A percentile compares a stretch with the other conserved stretches of the same genome.
Evolutionary conservation across 495 filamentous ascomycete genomes (phyloP).

Genomic region (Penicillium goetzii): DNA sequence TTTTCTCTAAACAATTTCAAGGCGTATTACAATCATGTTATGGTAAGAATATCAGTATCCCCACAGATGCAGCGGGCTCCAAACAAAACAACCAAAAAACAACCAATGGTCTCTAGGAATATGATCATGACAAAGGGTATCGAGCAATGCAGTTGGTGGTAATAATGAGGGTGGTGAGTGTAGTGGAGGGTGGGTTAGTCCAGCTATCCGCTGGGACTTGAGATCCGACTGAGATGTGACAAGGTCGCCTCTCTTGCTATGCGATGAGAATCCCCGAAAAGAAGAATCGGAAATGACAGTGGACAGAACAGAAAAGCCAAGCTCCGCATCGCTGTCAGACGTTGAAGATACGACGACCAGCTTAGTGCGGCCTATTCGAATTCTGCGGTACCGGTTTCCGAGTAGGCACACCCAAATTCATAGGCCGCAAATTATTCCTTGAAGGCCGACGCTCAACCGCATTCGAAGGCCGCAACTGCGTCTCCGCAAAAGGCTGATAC

Average conservation of each 20-base stretch:
- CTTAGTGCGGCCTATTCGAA: slow-evolving; percentile 16
- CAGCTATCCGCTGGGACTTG: background rate
- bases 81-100: background rate
- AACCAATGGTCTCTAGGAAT: background rate
- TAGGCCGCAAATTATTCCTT: slow-evolving; percentile 32
- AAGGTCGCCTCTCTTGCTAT: background rate
- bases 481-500: slow-evolving; percentile 40
- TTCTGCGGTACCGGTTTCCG: slow-evolving; percentile 48
- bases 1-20: background rate
- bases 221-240: no score
- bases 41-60: background rate
- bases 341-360: background rate
- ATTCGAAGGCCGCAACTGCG: slow-evolving; percentile 17
- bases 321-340: background rate
- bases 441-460: slow-evolving; percentile 28
- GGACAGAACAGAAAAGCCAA: no score
- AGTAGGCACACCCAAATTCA: slow-evolving; percentile 47
- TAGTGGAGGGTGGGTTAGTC: background rate
- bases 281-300: no score
- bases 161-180: background rate
- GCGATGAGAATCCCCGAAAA: no score
- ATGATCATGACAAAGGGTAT: slow-evolving; percentile 14
- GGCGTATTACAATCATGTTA: slow-evolving; percentile 7
- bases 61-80: background rate
- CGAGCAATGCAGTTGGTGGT: slow-evolving; percentile 12